Percentiles rank a stretch among this genome's conserved stretches.
phyloP scores from a whole-genome alignment of 2,329 filamentous ascomycete genomes.

The Trichoderma lentiforme region DNA sequence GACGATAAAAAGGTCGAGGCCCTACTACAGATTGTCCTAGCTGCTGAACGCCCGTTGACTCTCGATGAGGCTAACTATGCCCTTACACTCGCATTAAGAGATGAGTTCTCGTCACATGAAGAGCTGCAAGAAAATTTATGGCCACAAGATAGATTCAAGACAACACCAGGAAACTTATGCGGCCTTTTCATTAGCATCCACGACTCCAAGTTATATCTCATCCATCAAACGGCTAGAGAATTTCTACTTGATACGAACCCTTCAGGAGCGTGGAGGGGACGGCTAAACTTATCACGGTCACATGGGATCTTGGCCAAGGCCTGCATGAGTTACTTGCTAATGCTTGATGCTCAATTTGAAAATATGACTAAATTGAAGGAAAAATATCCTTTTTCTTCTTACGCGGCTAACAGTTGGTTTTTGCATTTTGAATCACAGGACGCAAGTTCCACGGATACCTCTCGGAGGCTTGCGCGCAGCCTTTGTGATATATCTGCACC shows the following conservation, averaged over 20 bases:
- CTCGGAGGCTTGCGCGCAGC: neutral
- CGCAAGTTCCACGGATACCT: neutral
- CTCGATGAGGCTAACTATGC: conserved; percentile 11
- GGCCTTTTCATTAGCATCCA: conserved; percentile 11
- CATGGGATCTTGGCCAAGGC: neutral
- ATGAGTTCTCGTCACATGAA: neutral
- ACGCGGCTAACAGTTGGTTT: neutral
- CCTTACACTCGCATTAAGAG: neutral
- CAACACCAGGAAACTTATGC: neutral
- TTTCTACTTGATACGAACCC: conserved; percentile 11
- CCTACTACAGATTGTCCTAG: conserved; percentile 4
- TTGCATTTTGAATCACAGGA: neutral
- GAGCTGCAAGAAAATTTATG: neutral
- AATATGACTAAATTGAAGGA: neutral
- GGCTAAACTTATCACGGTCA: neutral
- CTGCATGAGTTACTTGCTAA: neutral
- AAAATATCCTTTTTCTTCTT: neutral
- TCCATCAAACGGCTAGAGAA: conserved; percentile 13
- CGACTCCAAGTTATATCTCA: conserved; percentile 4
- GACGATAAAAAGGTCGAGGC: neutral
- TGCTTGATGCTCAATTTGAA: neutral
- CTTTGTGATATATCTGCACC: neutral
- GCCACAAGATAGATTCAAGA: neutral
- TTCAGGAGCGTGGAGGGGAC: neutral
- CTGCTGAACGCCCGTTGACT: conserved; percentile 2